phyloP scores from a whole-genome alignment of 2,329 filamentous ascomycete species.

The Colletotrichum sp. region DNA sequence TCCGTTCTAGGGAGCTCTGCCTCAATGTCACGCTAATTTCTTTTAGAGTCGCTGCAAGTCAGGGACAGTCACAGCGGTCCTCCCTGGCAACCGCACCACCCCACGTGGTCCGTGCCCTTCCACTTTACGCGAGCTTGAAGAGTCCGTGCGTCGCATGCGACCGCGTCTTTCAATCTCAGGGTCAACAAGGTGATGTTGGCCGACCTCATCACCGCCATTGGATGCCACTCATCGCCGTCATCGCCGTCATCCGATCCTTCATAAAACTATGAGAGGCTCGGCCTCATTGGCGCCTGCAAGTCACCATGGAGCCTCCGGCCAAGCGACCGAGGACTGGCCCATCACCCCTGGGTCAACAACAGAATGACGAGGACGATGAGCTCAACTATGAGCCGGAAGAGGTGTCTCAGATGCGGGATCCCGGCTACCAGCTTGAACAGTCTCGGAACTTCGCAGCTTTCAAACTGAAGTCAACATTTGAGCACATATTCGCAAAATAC shows the following conservation, averaged over 20 bases:
- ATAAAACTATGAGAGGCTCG: neutral
- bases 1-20: neutral
- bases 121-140: conserved; percentile 4
- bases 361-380: conserved; percentile 51
- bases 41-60: neutral
- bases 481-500: conserved; percentile 90
- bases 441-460: conserved; percentile 71
- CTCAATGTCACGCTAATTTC: neutral
- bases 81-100: neutral
- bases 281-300: neutral
- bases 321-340: conserved; percentile 66
- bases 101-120: neutral
- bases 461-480: conserved; percentile 82
- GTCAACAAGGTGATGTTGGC: neutral
- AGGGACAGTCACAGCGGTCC: neutral
- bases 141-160: neutral
- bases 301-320: conserved; percentile 59
- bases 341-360: conserved; percentile 34
- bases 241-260: neutral
- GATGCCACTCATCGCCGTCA: neutral
- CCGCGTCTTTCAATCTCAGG: neutral
- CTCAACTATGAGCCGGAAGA: conserved; percentile 52
- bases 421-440: conserved; percentile 62
- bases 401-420: conserved; percentile 52
- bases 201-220: neutral